Evolutionary conservation across 208 protist genomes (phyloP), one percentile per base, ranked within the genome.

Genomic region (Phytomonas serpens): DNA sequence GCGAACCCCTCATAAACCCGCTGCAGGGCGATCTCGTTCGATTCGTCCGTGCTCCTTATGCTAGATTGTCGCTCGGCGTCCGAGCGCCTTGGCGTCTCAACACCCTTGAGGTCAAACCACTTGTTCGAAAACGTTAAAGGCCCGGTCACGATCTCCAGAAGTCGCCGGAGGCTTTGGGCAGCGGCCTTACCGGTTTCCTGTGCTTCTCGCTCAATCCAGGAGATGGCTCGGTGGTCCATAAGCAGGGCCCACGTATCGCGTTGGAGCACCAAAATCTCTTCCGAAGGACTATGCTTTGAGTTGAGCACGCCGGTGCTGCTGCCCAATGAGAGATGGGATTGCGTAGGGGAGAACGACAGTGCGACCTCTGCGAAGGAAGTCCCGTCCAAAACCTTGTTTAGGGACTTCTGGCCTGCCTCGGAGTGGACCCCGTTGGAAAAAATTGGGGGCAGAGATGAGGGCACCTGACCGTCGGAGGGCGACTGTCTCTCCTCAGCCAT

Each of bases 151-250:
- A 93, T 79, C 65, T 93, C 83, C 3, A 93, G 76, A 57, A 95
- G 75, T n/a, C 81, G 86, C 23, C 76, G 78, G n/a, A 86, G 80
- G n/a, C 93, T 77, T 65, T 81, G 77, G 57, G 87, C 80, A 2
- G 88, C 85, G 47, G 78, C 83, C 29, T 84, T 76, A 32, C 85
- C 88, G 68, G 87, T 81, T 6, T 91, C 80, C 0, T 68, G 69
- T 0, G 86, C 84, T 79, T 93, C 88, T 9, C 85, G 84, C 76
- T 95, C 86, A 73, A 96, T 79, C 88, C 91, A 93, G n/a, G 78
- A 77, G 77, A 93, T 84, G 14, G 85, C 82, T 19, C 88, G 85
- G 71, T 93, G 86, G 76, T 96, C 91, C 84, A 96, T 93, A 19
- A 96, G 76, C 52, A 96, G 72, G n/a, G 73, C 68, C 88, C 91